Evolutionary conservation across 495 filamentous ascomycete genomes (phyloP), one percentile per base, ranked within the genome.

Genomic region (Pseudomonodictys pantanalensis): DNA sequence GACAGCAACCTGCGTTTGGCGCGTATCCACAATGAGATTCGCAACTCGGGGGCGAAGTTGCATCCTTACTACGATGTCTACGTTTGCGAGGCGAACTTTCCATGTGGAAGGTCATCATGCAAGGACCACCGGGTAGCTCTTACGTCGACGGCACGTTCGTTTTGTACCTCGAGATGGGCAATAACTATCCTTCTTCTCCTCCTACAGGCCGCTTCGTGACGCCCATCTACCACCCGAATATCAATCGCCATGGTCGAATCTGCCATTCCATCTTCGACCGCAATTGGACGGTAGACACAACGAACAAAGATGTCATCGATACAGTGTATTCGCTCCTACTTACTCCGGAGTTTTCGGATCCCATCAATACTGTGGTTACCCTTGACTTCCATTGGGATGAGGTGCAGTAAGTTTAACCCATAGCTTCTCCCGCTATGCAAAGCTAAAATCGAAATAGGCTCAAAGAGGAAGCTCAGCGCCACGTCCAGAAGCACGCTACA

Each of bases 221-320:
- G 0, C 89, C 90, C 12, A 95, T 96, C 72, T 95, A 92, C 75
- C 91, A 96, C 66, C 91, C 91, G 23, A 96, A 96, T 64, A 87
- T 96, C 60, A 91, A 95, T 72, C 92, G 93, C 74, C 91, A 90
- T 7, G 91, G 90, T 35, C 83, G 90, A 52, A 95, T 96, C 73
- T 96, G 91, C 72, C 79, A 68, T 28, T 29, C n/a, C 33, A 61
- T 65, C 45, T 49, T 65, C 17, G 45, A 56, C 29, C 61, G 65
- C 22, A 64, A 61, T 30, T 68, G 57, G 65, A 65, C 51, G 1
- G 29, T 48, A 23, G 65, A 68, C 45, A 65, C 58, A 15, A 62
- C 42, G 45, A 44, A 24, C 33, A 33, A 46, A 17, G 22, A 53
- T 18, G 12, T 60, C 12, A 33, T 60, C n/a, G 60, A 68, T 41